Conservation (phyloP, 176 grass and related monocot genomes). For the Oryza glumipatula region DNA sequence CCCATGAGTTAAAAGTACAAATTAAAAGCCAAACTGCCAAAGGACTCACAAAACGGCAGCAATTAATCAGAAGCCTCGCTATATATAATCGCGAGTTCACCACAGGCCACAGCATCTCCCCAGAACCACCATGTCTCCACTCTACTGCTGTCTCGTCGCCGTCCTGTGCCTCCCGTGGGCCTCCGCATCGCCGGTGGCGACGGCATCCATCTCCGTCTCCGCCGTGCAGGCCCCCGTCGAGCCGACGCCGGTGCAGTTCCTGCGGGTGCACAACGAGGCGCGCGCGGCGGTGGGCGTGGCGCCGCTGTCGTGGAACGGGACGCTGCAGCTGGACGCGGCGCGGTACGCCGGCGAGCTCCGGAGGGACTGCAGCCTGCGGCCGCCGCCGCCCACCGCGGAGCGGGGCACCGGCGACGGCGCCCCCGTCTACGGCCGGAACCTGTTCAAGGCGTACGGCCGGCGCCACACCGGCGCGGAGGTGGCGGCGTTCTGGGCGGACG, state of each 20-base stretch:
- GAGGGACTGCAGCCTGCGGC: background rate
- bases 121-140: slow-evolving; percentile 21
- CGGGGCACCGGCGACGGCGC: slow-evolving; percentile 1
- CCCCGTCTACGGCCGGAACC: slow-evolving; percentile 25
- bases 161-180: slow-evolving; percentile 3
- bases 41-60: background rate
- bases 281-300: background rate
- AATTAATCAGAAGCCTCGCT: background rate
- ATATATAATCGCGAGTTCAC: background rate
- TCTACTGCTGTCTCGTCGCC: background rate
- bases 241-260: slow-evolving; percentile 1
- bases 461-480: background rate
- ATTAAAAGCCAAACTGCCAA: background rate
- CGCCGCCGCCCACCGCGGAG: background rate
- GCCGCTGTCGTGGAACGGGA: slow-evolving; percentile 33
- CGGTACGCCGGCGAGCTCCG: slow-evolving; percentile 25
- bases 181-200: background rate
- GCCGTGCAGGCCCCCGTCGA: background rate
- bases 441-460: background rate
- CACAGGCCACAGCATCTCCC: no score
- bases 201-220: background rate
- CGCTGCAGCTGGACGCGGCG: slow-evolving; percentile 19
- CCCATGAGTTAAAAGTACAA: no score
- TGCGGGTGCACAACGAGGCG: slow-evolving; percentile 28
- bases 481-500: slow-evolving; percentile 3